Evolutionary conservation across 1,139 yeast species (phyloP).

Genomic region (Pneumocystis sp.): DNA sequence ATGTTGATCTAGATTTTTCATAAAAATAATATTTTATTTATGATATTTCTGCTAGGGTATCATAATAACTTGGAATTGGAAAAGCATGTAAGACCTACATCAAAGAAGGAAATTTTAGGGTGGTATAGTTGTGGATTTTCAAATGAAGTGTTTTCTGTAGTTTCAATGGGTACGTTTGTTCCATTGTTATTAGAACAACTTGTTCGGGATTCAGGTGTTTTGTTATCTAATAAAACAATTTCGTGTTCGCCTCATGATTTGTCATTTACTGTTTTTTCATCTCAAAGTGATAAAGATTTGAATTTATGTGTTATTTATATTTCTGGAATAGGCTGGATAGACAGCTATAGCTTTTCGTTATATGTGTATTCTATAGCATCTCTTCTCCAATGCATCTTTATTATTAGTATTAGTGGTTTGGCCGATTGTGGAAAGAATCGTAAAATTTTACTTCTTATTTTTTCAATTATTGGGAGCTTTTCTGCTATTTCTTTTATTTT

Average conservation of each 20-base stretch:
- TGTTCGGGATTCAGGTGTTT: not conserved
- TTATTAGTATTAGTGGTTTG: conserved; percentile 52
- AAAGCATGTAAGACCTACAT: not conserved
- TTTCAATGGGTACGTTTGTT: not conserved
- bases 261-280: not conserved
- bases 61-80: not conserved
- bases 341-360: conserved; percentile 52
- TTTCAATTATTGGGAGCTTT: conserved; percentile 42
- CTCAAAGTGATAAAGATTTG: conserved; percentile 13
- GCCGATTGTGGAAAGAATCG: conserved; percentile 39
- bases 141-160: not conserved
- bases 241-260: not conserved
- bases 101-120: not conserved
- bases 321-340: conserved; percentile 35
- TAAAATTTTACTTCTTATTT: conserved; percentile 35
- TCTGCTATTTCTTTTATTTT: conserved; percentile 34
- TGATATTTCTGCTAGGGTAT: not conserved
- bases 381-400: conserved; percentile 46
- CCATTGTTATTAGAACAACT: not conserved
- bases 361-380: conserved; percentile 56
- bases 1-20: not conserved
- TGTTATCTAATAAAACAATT: not conserved
- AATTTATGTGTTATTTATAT: conserved; percentile 34
- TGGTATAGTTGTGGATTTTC: conserved; percentile 1
- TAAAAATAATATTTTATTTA: not conserved